Evolutionary conservation across 768 basidiomycete genomes (phyloP).

Genomic region (Pleurotus ostreatus): DNA sequence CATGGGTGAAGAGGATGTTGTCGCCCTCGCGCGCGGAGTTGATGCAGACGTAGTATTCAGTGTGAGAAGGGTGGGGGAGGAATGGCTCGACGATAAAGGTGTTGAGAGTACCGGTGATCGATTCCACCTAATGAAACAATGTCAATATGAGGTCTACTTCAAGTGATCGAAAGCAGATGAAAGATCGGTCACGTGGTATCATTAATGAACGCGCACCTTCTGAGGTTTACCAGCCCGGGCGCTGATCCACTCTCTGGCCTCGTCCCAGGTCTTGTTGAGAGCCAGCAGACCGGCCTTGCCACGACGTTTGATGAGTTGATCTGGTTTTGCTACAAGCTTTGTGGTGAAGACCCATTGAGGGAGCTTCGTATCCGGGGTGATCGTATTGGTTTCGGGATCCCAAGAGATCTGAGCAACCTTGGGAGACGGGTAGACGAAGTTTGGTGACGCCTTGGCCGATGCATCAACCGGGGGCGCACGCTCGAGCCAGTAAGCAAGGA

Average conservation of each 20-base stretch:
- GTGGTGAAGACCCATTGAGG: conserved; percentile 80
- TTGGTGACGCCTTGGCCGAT: conserved; percentile 47
- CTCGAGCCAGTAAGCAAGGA: conserved; percentile 96
- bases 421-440: conserved; percentile 61
- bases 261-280: conserved; percentile 90
- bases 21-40: conserved; percentile 94
- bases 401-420: conserved; percentile 87
- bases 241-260: conserved; percentile 83
- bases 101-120: conserved; percentile 90
- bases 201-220: conserved; percentile 44
- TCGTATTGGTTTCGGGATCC: conserved; percentile 63
- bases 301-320: conserved; percentile 98
- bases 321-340: conserved; percentile 94
- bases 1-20: conserved; percentile 96
- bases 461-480: conserved; percentile 79
- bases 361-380: conserved; percentile 50
- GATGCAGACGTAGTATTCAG: conserved; percentile 98
- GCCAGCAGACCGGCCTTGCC: conserved; percentile 96
- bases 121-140: conserved; percentile 65
- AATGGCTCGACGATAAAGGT: conserved; percentile 99
- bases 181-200: conserved; percentile 1
- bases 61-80: conserved; percentile 88
- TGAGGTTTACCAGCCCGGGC: conserved; percentile 90
- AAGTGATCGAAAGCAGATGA: neutral
- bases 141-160: conserved; percentile 12